Base-by-base conservation (phyloP, 352 stramenopile species). In the Plasmopara viticola region DNA sequence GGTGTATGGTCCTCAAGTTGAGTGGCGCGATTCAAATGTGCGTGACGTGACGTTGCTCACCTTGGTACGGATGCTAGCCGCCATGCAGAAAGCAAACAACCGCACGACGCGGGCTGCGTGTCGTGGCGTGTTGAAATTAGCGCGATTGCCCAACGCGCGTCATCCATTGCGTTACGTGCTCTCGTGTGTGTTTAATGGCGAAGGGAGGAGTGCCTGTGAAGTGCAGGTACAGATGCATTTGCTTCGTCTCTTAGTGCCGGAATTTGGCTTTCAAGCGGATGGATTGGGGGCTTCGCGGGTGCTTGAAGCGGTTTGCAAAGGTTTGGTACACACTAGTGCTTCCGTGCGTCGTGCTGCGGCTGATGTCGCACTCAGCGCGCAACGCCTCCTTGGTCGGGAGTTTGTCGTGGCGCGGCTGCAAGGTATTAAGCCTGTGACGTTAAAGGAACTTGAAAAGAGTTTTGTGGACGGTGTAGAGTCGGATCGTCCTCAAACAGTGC, bases 401-500 rank as follows among this genome's bases (percentile, higher is more conserved):
- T 72, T 77, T 28, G 77, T 93, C 39, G 60, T 93, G 5, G 60
- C 70, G 50, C 72, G 74, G 29, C 77, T 93, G 29, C 72, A 84
- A 63, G 79, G 78, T 45, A 71, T 90, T 50, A 90, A 89, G 53
- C 59, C 79, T 9, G 65, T 82, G 49, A 90, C 72, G n/a, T 61
- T 90, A 6, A 90, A 87, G 41, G 80, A 93, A 44, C 70, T 93
- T 8, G 83, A 93, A 54, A 90, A 90, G 58, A 87, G 73, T 57
- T 90, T 93, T 61, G 75, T 84, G 12, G 74, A 89, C 12, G 58
- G 58, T 4, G 47, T 64, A 4, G 48, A 46, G 5, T 68, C 60
- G 18, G 44, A 47, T n/a, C 46, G 75, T 10, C 79, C 78, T 6
- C 71, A 87, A 51, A 88, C 79, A 0, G 79, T 90, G 25, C 68